Conservation (phyloP, 2,329 filamentous ascomycete genomes). For the Penicillium hordei region DNA sequence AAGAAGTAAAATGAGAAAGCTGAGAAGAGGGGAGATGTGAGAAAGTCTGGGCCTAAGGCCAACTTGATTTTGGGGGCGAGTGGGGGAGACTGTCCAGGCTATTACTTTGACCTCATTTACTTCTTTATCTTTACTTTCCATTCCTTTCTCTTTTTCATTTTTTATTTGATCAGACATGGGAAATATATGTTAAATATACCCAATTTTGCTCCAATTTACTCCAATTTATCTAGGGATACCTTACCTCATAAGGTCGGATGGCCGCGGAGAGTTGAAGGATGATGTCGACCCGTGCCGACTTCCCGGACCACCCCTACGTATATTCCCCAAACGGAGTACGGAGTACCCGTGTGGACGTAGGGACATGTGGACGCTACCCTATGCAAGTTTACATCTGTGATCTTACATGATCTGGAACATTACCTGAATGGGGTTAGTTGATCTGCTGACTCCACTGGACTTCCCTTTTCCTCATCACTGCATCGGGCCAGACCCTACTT, state of each 20-base stretch:
- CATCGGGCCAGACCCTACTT: not conserved
- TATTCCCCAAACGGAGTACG: not conserved
- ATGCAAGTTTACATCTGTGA: not conserved
- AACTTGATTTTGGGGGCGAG: slow-evolving; percentile 14
- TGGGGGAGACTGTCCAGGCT: not conserved
- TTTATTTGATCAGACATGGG: not conserved
- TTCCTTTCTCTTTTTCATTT: not conserved
- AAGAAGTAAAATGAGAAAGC: slow-evolving; percentile 7
- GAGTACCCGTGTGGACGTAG: too few species aligned
- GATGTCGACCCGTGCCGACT: slow-evolving; percentile 5
- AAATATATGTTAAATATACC: not conserved
- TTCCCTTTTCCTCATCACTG: not conserved
- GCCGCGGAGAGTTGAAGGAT: not conserved
- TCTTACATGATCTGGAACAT: slow-evolving; percentile 20
- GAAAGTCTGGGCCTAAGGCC: slow-evolving; percentile 21
- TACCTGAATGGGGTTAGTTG: slow-evolving; percentile 21
- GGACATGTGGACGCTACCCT: not conserved
- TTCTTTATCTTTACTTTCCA: not conserved
- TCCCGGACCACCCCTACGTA: not conserved
- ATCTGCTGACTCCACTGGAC: not conserved
- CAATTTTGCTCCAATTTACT: not conserved
- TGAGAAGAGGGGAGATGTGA: slow-evolving; percentile 15
- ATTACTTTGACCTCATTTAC: not conserved
- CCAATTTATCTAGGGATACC: not conserved
- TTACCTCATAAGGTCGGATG: slow-evolving; percentile 5